Evolutionary conservation across 108 stramenopile species (phyloP).

Genomic region (Phaeodactylum tricornutum): DNA sequence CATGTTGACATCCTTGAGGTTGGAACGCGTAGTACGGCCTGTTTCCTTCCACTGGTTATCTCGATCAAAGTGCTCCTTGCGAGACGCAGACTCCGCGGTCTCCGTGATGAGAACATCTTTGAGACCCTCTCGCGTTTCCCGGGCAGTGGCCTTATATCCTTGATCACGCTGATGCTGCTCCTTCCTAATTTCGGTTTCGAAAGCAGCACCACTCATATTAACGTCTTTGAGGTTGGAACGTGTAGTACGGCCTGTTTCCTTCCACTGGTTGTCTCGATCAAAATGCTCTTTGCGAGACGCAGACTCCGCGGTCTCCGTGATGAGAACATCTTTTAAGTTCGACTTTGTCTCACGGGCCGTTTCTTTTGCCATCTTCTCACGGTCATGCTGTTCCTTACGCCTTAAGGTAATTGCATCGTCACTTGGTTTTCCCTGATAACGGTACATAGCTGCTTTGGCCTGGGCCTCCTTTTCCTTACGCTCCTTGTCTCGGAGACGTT

Average conservation of each 20-base stretch:
- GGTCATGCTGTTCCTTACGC: conserved; percentile 5
- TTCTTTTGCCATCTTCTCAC: conserved; percentile 16
- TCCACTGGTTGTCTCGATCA: conserved; percentile 22
- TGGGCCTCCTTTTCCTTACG: conserved; percentile 20
- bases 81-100: neutral
- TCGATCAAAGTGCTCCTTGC: conserved; percentile 5
- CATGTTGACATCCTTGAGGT: conserved; percentile 18
- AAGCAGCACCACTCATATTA: neutral
- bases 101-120: conserved; percentile 18
- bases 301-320: conserved; percentile 27
- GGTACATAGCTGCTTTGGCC: conserved; percentile 24
- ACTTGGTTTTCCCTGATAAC: conserved; percentile 19
- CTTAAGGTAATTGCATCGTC: conserved; percentile 16
- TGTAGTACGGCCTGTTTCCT: conserved; percentile 7
- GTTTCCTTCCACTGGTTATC: conserved; percentile 2
- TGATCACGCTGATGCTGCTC: conserved; percentile 29
- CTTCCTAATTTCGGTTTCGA: conserved; percentile 17
- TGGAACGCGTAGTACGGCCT: neutral
- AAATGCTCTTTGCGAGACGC: conserved; percentile 29
- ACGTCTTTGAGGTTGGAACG: neutral
- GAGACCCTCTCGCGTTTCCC: neutral
- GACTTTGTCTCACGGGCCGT: conserved; percentile 13
- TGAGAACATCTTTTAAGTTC: conserved; percentile 20
- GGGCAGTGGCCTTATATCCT: conserved; percentile 10
- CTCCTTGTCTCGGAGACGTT: conserved; percentile 31